phyloP scores from a whole-genome alignment of 163 green algal genomes.

The Botryococcus braunii region DNA sequence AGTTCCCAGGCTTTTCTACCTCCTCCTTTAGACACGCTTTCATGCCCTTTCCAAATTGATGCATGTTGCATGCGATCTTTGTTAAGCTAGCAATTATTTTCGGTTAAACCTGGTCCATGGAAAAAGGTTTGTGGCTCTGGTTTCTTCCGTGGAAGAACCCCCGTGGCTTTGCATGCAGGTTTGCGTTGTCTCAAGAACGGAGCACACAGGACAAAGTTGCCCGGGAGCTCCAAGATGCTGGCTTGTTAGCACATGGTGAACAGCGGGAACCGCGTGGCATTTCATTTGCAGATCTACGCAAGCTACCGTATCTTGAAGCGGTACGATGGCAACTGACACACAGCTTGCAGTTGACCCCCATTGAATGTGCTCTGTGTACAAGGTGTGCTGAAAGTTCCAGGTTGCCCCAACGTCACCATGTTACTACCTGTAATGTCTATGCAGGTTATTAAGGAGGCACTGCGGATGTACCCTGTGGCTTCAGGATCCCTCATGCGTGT shows the following conservation, averaged over 20 bases:
- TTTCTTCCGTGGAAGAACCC: background rate
- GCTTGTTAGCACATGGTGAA: background rate
- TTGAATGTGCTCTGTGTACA: no score
- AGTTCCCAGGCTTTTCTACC: background rate
- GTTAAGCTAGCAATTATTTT: background rate
- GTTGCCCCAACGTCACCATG: no score
- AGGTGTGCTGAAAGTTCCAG: no score
- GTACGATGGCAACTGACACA: no score
- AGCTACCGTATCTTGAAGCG: slow-evolving; percentile 2
- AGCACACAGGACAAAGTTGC: slow-evolving; percentile 2
- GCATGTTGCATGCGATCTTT: background rate
- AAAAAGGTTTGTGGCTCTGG: background rate
- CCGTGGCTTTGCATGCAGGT: slow-evolving; percentile 3
- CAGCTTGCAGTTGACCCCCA: no score
- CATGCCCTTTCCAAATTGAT: background rate
- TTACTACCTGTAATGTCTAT: background rate
- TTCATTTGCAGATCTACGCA: background rate
- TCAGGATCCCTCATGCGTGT: background rate
- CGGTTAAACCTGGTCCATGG: no score
- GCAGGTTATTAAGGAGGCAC: slow-evolving; percentile 8
- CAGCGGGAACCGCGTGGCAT: background rate
- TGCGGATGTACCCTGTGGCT: slow-evolving; percentile 1
- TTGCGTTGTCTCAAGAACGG: background rate
- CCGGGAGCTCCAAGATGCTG: background rate
- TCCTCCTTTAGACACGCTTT: background rate